phyloP scores from a whole-genome alignment of 1,284 basidiomycete genomes.

The Neolentinus lepideus region DNA sequence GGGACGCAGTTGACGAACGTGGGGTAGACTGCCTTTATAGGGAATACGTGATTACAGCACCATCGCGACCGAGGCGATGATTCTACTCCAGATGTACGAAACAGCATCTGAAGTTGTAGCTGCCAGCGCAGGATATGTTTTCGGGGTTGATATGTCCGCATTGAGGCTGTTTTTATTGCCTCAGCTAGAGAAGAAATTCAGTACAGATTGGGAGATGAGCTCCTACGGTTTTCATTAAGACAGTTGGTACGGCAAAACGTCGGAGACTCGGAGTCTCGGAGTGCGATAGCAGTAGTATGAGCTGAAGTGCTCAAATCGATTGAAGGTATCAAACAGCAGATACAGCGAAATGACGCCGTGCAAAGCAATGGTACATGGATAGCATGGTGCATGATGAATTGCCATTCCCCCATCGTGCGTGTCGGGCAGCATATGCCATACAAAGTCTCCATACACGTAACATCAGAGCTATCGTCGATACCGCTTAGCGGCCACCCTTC shows the following conservation, averaged over 20 bases:
- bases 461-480: conserved; percentile 7
- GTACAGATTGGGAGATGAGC: too few relatives aligned
- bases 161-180: too few relatives aligned
- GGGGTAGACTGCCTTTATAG: not conserved
- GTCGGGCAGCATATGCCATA: conserved; percentile 14
- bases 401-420: not conserved
- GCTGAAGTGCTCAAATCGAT: too few relatives aligned
- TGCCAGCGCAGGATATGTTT: not conserved
- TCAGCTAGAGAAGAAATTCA: too few relatives aligned
- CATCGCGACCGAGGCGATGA: not conserved
- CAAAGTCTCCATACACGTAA: conserved; percentile 13
- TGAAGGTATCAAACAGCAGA: too few relatives aligned
- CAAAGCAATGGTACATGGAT: not conserved
- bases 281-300: too few relatives aligned
- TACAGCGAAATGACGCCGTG: not conserved
- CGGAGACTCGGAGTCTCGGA: too few relatives aligned
- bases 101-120: not conserved
- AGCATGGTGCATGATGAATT: conserved; percentile 1
- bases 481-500: conserved; percentile 57
- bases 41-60: not conserved
- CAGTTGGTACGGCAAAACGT: too few relatives aligned
- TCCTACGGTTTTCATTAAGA: too few relatives aligned
- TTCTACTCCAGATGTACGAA: not conserved
- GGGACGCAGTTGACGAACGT: not conserved
- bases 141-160: too few relatives aligned